A percentile compares a stretch with the other conserved stretches of the same genome.
Evolutionary conservation across 2,329 filamentous ascomycete species (phyloP).

Genomic region (Monosporascus cannonballus): DNA sequence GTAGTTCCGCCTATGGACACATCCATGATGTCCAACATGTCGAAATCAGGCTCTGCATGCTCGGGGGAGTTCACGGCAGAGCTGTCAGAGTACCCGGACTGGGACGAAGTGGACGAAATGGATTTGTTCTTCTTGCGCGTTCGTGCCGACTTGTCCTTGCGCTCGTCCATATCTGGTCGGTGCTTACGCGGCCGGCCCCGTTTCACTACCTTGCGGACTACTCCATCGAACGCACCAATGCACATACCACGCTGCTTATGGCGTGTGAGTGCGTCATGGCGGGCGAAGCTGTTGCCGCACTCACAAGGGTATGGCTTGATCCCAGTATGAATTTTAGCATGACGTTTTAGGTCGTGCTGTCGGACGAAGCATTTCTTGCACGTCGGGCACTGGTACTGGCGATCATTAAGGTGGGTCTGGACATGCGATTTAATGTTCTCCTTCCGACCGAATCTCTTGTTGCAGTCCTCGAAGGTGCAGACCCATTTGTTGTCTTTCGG

Average conservation of each 20-base stretch:
- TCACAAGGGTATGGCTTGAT: slow-evolving; percentile 93
- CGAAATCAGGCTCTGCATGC: slow-evolving; percentile 29
- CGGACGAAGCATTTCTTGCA: slow-evolving; percentile 96
- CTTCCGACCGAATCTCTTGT: slow-evolving; percentile 89
- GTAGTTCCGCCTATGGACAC: slow-evolving; percentile 32
- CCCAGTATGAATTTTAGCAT: slow-evolving; percentile 94
- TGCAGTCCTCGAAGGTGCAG: slow-evolving; percentile 71
- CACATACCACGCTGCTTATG: slow-evolving; percentile 97
- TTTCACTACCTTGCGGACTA: slow-evolving; percentile 54
- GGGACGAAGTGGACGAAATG: slow-evolving; percentile 41
- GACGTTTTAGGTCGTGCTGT: slow-evolving; percentile 93
- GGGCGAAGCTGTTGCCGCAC: slow-evolving; percentile 89
- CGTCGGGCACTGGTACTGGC: slow-evolving; percentile 88
- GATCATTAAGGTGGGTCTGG: slow-evolving; percentile 93
- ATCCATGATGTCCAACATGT: slow-evolving; percentile 43
- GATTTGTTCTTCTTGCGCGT: slow-evolving; percentile 53
- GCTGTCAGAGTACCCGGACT: slow-evolving; percentile 52
- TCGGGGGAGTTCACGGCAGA: slow-evolving; percentile 47
- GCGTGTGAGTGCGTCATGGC: slow-evolving; percentile 89
- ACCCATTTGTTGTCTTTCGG: slow-evolving; percentile 71
- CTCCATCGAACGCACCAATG: slow-evolving; percentile 84
- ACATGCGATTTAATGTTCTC: slow-evolving; percentile 99
- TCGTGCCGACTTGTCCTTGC: slow-evolving; percentile 50
- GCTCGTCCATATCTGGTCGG: slow-evolving; percentile 49
- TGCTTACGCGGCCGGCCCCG: slow-evolving; percentile 59